Base-by-base conservation (phyloP, 352 stramenopile genomes). In the Phytophthora citrophthora region DNA sequence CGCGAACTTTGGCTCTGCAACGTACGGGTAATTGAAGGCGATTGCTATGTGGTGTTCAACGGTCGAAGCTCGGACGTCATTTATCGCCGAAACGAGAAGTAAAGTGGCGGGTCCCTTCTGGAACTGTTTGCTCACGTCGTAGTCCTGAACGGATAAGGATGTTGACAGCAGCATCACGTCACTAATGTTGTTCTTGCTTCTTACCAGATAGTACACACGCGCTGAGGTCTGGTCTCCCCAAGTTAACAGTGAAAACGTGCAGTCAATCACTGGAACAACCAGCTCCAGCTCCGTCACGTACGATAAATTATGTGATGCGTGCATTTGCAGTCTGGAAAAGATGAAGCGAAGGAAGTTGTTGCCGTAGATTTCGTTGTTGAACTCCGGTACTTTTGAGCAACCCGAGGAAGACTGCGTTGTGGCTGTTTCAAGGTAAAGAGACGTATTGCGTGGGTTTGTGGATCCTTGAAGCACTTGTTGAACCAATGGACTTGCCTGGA, bases 191-290 rank as follows among this genome's bases (percentile, higher is more conserved):
- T 8, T 60, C 26, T 41, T 51, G n/a, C 3, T 24, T 5, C 71
- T 41, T 9, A 60, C 26, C 2, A 75, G 46, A 13, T 76, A 80
- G 20, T 56, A 72, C 2, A 74, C 36, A 7, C 60, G 38, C 32
- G 57, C 51, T 4, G 13, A 15, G 5, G 55, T 62, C 10, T 5
- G 11, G 20, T 72, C 64, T 4, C 45, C 41, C 5, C 8, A 45
- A 2, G 38, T 27, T 4, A 72, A 7, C 10, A 58, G 38, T 10
- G 15, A 6, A 15, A 64, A 68, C 18, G 48, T 45, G 47, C 72
- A 81, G 54, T 77, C 72, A 12, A 81, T 41, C 18, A 85, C 34
- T 0, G 76, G 76, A 5, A 48, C 36, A 9, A 85, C 51, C 15
- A 85, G 38, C n/a, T 81, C 70, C 24, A 55, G 39, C 10, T 60